Conservation (phyloP, 2,329 filamentous ascomycete genomes). For the Blastomyces gilchristii region DNA sequence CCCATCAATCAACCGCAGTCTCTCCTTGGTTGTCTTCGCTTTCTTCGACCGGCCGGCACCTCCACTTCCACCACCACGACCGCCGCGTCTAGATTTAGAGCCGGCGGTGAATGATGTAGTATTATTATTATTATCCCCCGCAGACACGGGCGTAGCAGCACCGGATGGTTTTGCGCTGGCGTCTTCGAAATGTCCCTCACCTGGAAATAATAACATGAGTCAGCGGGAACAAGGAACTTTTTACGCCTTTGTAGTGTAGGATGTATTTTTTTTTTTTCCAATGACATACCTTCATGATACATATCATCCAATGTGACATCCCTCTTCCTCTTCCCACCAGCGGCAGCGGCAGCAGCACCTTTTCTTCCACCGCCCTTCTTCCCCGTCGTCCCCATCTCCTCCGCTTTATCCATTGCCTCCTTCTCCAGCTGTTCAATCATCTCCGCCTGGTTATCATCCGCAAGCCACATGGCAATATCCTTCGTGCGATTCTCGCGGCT, state of each 20-base stretch:
- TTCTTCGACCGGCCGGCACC: constrained; percentile 51
- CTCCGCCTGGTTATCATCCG: constrained; percentile 91
- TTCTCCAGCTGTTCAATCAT: constrained; percentile 88
- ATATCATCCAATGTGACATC: constrained; percentile 77
- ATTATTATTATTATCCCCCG: constrained; percentile 33
- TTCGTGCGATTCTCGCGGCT: constrained; percentile 87
- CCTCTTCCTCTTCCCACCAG: constrained; percentile 46
- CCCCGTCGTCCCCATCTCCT: constrained; percentile 40
- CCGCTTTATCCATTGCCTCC: constrained; percentile 61
- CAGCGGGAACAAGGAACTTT: constrained; percentile 8
- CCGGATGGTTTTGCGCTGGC: constrained; percentile 70
- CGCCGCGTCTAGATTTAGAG: constrained; percentile 47
- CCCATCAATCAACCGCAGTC: constrained; percentile 19
- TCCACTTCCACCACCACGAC: constrained; percentile 42
- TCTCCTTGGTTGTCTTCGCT: constrained; percentile 48
- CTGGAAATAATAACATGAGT: constrained; percentile 41
- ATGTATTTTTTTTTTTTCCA: background rate
- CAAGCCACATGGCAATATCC: constrained; percentile 97
- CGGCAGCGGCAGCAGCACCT: constrained; percentile 45
- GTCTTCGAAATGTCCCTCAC: constrained; percentile 94
- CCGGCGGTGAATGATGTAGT: constrained; percentile 21
- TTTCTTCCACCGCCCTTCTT: constrained; percentile 20
- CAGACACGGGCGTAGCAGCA: constrained; percentile 66
- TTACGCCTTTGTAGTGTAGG: no score
- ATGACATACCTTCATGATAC: constrained; percentile 92